Conservation (phyloP, 2,329 filamentous ascomycete genomes). For the Didymella segeticola region DNA sequence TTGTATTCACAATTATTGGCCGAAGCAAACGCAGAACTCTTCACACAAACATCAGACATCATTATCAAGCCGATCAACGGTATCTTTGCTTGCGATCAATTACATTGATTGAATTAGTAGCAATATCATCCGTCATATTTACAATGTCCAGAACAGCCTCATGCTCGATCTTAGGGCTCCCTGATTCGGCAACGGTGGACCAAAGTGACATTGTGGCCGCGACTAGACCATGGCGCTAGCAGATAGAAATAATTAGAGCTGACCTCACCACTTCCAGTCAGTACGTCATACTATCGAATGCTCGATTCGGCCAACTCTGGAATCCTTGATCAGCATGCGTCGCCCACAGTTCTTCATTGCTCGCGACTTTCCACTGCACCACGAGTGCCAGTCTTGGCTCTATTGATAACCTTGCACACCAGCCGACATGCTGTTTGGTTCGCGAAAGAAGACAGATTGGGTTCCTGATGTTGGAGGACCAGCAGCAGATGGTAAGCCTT, state of each 20-base stretch:
- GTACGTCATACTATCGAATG: conserved; percentile 9
- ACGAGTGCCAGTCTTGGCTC: not conserved
- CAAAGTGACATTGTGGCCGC: not conserved
- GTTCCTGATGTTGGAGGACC: conserved; percentile 14
- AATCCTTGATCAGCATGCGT: conserved; percentile 3
- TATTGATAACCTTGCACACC: not conserved
- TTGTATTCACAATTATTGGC: not conserved
- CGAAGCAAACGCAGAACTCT: not conserved
- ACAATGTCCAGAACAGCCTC: not conserved
- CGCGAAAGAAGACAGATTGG: conserved; percentile 11
- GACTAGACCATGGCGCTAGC: conserved; percentile 10
- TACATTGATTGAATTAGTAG: not conserved
- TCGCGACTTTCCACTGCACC: not conserved
- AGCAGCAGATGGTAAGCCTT: conserved; percentile 16
- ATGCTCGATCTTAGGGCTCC: not conserved
- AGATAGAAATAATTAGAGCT: not conserved
- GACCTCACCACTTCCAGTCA: conserved; percentile 12
- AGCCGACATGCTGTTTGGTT: conserved; percentile 7
- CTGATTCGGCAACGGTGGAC: conserved; percentile 1
- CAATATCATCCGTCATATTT: not conserved
- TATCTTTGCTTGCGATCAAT: not conserved
- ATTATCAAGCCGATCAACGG: not conserved
- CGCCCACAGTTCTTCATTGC: not conserved
- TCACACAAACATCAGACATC: not conserved
- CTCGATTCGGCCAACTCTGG: not conserved